These are phyloP conservation scores for Apodospora peruviana DNA, from an alignment of 495 filamentous ascomycete species.

Conservation along the genomic window DNA sequence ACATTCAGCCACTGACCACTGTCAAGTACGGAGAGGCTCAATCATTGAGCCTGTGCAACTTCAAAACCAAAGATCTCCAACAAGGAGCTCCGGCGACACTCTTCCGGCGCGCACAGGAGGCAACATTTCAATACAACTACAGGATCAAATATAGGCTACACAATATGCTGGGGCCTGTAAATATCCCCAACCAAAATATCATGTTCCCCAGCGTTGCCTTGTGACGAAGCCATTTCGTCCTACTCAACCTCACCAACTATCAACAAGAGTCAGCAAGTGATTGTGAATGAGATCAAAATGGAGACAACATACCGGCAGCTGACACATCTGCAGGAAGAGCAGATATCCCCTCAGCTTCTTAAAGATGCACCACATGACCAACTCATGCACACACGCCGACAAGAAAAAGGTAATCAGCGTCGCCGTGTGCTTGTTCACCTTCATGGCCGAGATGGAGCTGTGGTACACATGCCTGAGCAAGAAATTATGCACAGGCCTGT, in stretches of 20 bases:
- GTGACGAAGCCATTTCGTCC: constrained; percentile 55
- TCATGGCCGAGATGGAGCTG: constrained; percentile 62
- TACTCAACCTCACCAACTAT: constrained; percentile 53
- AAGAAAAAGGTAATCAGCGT: constrained; percentile 71
- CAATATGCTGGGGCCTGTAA: constrained; percentile 64
- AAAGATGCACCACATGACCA: constrained; percentile 74
- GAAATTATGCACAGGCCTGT: constrained; percentile 64
- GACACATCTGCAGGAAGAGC: constrained; percentile 62
- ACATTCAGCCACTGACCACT: no score
- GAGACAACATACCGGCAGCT: constrained; percentile 46
- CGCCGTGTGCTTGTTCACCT: constrained; percentile 60
- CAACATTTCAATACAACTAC: no score
- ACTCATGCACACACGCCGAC: constrained; percentile 63
- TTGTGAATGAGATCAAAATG: constrained; percentile 1
- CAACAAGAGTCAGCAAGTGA: neutral
- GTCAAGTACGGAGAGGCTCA: no score
- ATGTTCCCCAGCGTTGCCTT: constrained; percentile 60
- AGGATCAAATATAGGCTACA: constrained; percentile 68
- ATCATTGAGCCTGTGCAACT: no score
- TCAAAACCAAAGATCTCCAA: no score
- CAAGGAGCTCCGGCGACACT: no score
- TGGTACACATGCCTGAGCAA: constrained; percentile 71
- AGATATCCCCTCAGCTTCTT: constrained; percentile 71
- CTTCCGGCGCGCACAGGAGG: no score
- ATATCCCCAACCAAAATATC: constrained; percentile 69